Percentiles rank a stretch among this genome's conserved stretches.
phyloP scores from a whole-genome alignment of 495 filamentous ascomycete genomes.

The Neurospora africana region DNA sequence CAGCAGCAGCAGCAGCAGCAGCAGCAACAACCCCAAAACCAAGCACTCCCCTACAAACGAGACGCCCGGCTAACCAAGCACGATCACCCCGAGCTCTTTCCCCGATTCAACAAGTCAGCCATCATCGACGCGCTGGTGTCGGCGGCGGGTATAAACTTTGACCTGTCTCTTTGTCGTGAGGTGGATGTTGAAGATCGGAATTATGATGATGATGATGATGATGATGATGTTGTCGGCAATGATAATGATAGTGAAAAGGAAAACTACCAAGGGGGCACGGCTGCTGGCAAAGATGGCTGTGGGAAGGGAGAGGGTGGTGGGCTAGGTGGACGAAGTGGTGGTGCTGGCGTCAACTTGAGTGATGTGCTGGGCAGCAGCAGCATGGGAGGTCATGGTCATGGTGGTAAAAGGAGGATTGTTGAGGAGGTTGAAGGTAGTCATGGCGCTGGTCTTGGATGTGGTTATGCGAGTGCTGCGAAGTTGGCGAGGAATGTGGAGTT shows the following conservation, averaged over 20 bases:
- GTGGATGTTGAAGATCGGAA: not conserved
- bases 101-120: not conserved
- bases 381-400: not conserved
- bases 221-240: not conserved
- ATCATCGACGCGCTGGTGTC: not conserved
- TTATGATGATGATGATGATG: not conserved
- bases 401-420: not conserved
- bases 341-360: not conserved
- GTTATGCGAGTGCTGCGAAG: not conserved
- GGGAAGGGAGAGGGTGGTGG: too few relatives aligned
- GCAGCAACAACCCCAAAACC: not conserved
- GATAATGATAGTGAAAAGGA: not conserved
- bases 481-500: conserved; percentile 13
- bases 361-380: not conserved
- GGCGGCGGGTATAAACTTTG: not conserved
- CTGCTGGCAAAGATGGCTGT: not conserved
- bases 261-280: not conserved
- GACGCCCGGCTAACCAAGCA: not conserved
- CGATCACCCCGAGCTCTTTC: not conserved
- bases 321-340: too few relatives aligned
- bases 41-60: not conserved
- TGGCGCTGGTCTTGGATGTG: not conserved
- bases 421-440: not conserved
- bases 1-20: not conserved
- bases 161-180: not conserved